phyloP scores from a whole-genome alignment of 768 basidiomycete genomes.

The Podaxis sp. region DNA sequence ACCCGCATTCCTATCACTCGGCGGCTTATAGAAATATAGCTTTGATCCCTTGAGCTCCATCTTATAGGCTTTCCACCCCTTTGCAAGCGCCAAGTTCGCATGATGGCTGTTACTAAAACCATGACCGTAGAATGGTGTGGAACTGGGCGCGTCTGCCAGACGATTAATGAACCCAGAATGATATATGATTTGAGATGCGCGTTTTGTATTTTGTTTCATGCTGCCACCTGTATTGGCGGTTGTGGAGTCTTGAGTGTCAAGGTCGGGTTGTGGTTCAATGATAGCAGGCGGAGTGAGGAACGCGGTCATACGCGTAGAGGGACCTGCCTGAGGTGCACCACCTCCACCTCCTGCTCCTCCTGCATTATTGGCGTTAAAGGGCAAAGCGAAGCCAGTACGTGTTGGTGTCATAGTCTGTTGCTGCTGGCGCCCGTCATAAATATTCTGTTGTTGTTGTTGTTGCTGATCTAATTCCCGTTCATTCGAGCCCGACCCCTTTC shows the following conservation, averaged over 20 bases:
- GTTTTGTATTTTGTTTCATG: constrained; percentile 36
- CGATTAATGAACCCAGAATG: constrained; percentile 77
- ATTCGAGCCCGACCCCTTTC: constrained; percentile 45
- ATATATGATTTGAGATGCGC: constrained; percentile 78
- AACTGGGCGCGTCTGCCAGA: constrained; percentile 48
- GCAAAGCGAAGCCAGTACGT: constrained; percentile 8
- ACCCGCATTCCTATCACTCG: constrained; percentile 58
- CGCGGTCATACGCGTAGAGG: constrained; percentile 22
- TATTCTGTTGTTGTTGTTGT: not conserved
- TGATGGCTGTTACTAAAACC: constrained; percentile 30
- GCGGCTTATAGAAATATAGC: constrained; percentile 83
- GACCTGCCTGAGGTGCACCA: not conserved
- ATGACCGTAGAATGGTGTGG: constrained; percentile 18
- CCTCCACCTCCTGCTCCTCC: not conserved
- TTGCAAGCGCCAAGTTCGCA: constrained; percentile 35
- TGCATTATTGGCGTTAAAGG: not conserved
- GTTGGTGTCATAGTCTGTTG: constrained; percentile 12
- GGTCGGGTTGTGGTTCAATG: constrained; percentile 34
- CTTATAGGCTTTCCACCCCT: constrained; percentile 88
- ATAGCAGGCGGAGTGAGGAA: constrained; percentile 50
- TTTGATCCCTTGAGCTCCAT: constrained; percentile 82
- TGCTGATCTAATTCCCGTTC: constrained; percentile 3
- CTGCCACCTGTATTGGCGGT: not conserved
- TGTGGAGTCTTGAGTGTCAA: not conserved
- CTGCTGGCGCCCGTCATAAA: not conserved